A percentile compares a stretch with the other conserved stretches of the same genome.
Evolutionary conservation across 1,284 basidiomycete genomes (phyloP).

Genomic region (Meripilus lineatus): DNA sequence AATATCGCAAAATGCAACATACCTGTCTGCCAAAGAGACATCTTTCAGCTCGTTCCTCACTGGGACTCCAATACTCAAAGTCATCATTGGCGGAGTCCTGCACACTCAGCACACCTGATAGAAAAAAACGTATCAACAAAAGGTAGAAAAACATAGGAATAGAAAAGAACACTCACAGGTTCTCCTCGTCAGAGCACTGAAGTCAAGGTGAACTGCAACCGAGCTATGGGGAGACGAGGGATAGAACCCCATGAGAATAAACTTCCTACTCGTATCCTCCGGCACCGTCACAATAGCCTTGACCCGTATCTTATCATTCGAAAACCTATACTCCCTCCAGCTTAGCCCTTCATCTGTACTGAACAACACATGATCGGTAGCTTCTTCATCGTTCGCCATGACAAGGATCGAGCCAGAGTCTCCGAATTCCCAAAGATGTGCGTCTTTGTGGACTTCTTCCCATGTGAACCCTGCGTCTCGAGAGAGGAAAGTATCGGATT

Average conservation of each 20-base stretch:
- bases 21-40: conserved; percentile 89
- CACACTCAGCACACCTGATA: conserved; percentile 59
- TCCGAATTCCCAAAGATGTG: conserved; percentile 97
- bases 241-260: conserved; percentile 78
- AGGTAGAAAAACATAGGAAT: conserved; percentile 8
- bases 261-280: conserved; percentile 85
- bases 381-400: conserved; percentile 92
- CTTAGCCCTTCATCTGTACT: conserved; percentile 83
- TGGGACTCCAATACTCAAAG: conserved; percentile 94
- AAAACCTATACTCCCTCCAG: conserved; percentile 89
- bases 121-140: too few species aligned
- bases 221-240: conserved; percentile 45
- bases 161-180: conserved; percentile 54
- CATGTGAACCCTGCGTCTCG: conserved; percentile 97
- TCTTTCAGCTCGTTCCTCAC: conserved; percentile 70
- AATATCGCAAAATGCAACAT: conserved; percentile 10
- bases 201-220: conserved; percentile 86
- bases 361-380: conserved; percentile 87
- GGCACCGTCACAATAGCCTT: conserved; percentile 84
- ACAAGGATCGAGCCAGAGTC: conserved; percentile 94
- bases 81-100: conserved; percentile 80
- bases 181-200: conserved; percentile 68
- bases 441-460: conserved; percentile 98
- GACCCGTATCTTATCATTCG: conserved; percentile 72
- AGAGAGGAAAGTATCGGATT: conserved; percentile 94